Conservation (phyloP, 2,329 filamentous ascomycete genomes). For the Corniculantispora saksenae region DNA sequence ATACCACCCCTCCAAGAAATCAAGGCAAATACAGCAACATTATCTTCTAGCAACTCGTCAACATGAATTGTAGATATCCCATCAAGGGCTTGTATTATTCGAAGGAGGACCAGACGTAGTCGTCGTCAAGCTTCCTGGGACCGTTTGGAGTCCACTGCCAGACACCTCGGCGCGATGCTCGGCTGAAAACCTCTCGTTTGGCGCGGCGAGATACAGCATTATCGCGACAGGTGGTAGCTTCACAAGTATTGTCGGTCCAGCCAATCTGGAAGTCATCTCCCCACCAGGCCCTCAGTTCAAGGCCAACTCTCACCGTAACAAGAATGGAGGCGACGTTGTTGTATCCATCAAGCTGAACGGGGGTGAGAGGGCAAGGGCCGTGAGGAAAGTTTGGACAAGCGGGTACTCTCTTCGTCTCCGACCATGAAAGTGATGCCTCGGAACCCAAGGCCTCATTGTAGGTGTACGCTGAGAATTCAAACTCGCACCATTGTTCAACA, state of each 20-base stretch:
- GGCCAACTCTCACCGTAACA: conserved; percentile 39
- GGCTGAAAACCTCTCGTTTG: conserved; percentile 35
- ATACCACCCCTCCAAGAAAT: conserved; percentile 20
- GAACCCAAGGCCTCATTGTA: conserved; percentile 34
- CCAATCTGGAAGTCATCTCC: conserved; percentile 42
- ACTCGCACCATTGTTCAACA: conserved; percentile 41
- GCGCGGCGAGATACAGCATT: conserved; percentile 27
- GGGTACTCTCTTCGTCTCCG: conserved; percentile 40
- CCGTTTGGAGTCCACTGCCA: conserved; percentile 37
- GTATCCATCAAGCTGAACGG: conserved; percentile 40
- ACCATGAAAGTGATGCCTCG: conserved; percentile 42
- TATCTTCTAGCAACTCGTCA: conserved; percentile 17
- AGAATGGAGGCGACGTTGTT: conserved; percentile 41
- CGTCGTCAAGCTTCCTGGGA: conserved; percentile 35
- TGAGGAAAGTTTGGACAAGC: conserved; percentile 37
- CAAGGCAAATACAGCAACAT: conserved; percentile 18
- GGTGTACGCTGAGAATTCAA: conserved; percentile 43
- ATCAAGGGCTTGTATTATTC: conserved; percentile 6
- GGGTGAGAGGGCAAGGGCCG: conserved; percentile 36
- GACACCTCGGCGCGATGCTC: conserved; percentile 34
- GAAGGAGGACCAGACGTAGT: conserved; percentile 27
- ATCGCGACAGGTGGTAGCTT: conserved; percentile 38
- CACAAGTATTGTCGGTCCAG: conserved; percentile 44
- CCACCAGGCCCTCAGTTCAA: conserved; percentile 43
- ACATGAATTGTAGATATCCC: conserved; percentile 15